phyloP scores from a whole-genome alignment of 805 yeast species.

The Soucietia sequanensis region DNA sequence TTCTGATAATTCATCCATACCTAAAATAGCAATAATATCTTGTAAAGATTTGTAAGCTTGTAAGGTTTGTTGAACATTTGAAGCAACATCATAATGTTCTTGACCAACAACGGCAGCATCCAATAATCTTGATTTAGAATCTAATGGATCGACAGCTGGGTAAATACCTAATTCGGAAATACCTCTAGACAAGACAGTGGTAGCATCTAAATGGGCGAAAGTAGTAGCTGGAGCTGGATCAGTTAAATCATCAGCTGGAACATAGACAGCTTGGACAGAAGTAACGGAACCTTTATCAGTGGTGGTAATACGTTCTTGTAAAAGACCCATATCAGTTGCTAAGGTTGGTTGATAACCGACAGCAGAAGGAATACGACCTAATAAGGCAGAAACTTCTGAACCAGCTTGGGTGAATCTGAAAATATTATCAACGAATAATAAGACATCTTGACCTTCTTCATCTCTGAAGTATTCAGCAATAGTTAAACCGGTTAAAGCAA shows the following conservation, averaged over 20 bases:
- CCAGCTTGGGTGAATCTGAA: slow-evolving; percentile 99
- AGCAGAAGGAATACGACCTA: slow-evolving; percentile 99
- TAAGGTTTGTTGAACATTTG: slow-evolving; percentile 94
- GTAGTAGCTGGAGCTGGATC: slow-evolving; percentile 99
- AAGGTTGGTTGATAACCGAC: slow-evolving; percentile 99
- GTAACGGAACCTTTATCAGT: slow-evolving; percentile 99
- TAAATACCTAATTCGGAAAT: slow-evolving; percentile 99
- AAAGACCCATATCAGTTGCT: slow-evolving; percentile 99
- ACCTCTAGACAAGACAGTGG: slow-evolving; percentile 99
- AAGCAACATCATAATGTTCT: slow-evolving; percentile 97
- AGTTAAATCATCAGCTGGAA: slow-evolving; percentile 99
- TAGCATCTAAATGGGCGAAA: slow-evolving; percentile 99
- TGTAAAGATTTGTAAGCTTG: slow-evolving; percentile 99
- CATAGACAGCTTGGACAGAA: slow-evolving; percentile 99
- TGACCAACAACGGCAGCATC: slow-evolving; percentile 97
- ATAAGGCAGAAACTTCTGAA: slow-evolving; percentile 99
- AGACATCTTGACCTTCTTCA: slow-evolving; percentile 99
- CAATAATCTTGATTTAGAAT: slow-evolving; percentile 97
- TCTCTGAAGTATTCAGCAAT: slow-evolving; percentile 99
- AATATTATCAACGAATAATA: slow-evolving; percentile 98
- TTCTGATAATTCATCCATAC: slow-evolving; percentile 99
- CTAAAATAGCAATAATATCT: slow-evolving; percentile 99
- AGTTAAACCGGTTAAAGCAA: slow-evolving; percentile 99
- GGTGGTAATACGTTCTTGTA: slow-evolving; percentile 99
- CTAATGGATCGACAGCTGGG: slow-evolving; percentile 99